Base-by-base conservation (phyloP, 208 protist species). In the Zelonia costaricensis region DNA sequence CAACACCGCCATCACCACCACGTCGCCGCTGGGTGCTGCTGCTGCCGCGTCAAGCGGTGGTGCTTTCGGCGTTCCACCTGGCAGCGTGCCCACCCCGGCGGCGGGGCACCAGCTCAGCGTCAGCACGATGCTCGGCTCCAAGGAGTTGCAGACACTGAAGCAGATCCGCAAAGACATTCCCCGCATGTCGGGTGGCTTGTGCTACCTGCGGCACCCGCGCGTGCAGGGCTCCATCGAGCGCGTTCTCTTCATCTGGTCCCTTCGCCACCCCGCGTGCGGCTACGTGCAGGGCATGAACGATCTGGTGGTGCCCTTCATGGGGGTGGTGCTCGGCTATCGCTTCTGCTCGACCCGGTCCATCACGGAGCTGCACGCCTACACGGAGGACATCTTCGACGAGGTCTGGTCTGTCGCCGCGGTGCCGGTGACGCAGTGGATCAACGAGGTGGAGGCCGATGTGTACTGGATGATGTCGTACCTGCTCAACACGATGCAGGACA, bases 271-370 rank as follows among this genome's bases (percentile, higher is more conserved):
- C 4, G 96, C 94, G 1, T 93, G 79, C 51, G 95, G 93, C 20
- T 97, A 98, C 65, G 95, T 97, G 47, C 93, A 98, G 78, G 95
- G 95, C 20, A 95, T 98, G 68, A 97, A 98, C 53, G 95, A 98
- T 72, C 54, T 98, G 30, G 70, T 94, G 0, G 82, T 86, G 35
- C 95, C 95, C 0, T 98, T 98, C 62, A 80, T 97, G 60, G 81
- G 72, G 38, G 92, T 95, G 5, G 92, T 94, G 28, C 47, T 94
- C n/a, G 77, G 79, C 16, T 53, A 74, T 27, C 60, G 58, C 28
- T 80, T 87, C 68, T 84, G 80, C 51, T 28, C 67, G 12, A 74
- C 69, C 10, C 69, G 79, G 18, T 82, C 75, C 28, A 56, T 91
- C 15, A 60, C 70, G 22, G 77, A 86, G 65, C 67, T 88, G 42